A percentile compares a stretch with the other conserved stretches of the same genome.
Conservation (phyloP, 2,329 filamentous ascomycete genomes). For the Colletotrichum liaoningense region DNA sequence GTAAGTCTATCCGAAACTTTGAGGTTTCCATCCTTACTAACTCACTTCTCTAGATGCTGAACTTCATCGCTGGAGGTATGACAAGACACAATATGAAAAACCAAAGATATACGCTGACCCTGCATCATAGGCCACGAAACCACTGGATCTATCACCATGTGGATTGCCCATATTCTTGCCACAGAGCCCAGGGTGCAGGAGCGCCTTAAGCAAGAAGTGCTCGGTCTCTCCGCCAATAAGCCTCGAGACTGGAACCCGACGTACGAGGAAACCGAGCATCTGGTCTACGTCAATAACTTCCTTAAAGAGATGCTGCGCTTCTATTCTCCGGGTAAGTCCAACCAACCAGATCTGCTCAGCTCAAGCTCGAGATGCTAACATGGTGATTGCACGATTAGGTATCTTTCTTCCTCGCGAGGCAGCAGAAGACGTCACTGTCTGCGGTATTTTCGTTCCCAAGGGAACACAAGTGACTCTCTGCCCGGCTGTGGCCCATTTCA, state of each 20-base stretch:
- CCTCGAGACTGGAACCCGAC: constrained; percentile 44
- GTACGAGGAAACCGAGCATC: constrained; percentile 55
- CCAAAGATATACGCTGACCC: background rate
- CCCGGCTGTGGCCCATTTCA: constrained; percentile 41
- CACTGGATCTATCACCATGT: constrained; percentile 34
- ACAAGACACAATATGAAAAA: too few relatives aligned
- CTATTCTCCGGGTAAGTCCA: constrained; percentile 42
- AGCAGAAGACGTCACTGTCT: constrained; percentile 41
- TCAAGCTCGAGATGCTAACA: too few relatives aligned
- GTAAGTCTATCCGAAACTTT: too few relatives aligned
- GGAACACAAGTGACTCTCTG: constrained; percentile 43
- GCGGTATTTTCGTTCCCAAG: constrained; percentile 42
- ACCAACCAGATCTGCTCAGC: too few relatives aligned
- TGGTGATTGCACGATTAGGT: background rate
- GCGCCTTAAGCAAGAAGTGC: constrained; percentile 25
- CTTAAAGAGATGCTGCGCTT: constrained; percentile 51
- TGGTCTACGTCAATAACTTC: constrained; percentile 56
- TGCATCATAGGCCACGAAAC: constrained; percentile 28
- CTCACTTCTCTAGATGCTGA: constrained; percentile 26
- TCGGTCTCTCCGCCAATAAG: constrained; percentile 46
- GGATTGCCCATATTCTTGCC: constrained; percentile 27
- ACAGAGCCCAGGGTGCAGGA: constrained; percentile 21
- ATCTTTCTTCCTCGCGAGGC: constrained; percentile 42
- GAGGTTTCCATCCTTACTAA: too few relatives aligned
- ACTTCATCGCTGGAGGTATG: constrained; percentile 39